Evolutionary conservation across 1,284 basidiomycete species (phyloP), one percentile per base, ranked within the genome.

Genomic region (Phlebopus sp.): DNA sequence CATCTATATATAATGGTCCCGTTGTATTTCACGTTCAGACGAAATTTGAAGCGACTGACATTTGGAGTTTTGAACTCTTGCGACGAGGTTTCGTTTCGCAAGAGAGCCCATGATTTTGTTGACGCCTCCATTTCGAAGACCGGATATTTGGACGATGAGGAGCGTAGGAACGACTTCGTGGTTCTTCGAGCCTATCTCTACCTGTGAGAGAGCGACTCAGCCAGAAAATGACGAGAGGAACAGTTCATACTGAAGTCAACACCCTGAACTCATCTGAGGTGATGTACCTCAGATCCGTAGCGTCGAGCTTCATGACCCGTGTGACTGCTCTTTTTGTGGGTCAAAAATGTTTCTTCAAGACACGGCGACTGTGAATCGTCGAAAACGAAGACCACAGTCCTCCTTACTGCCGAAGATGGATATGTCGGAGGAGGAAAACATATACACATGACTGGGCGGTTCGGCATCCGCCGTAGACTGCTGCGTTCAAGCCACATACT

Each of bases 141-240:
- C 90, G 8, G 94, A 94, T 40, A 99, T 89, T 68, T 96, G 91
- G 3, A 90, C 87, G 56, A 98, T 92, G 50, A 98, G 80, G 0
- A 80, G 67, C 0, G 91, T 86, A 1, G 96, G 96, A 2, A 99
- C 95, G 37, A 97, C 81, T 69, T 98, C 90, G 65, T 99, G 96
- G 63, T 98, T 98, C 73, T 97, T 97, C 4, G 92, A 97, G 30
- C 96, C 97, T 79, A 97, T 94, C 73, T 99, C 96, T 35, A 90
- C 88, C 92, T 96, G 64, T 31, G 39, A 31, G 15, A 36, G 29
- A 21, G 18, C 17, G 19, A 17, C 17, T 37, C 29, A 31, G 41
- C 42, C 21, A 23, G 18, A 38, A 34, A 5, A n/a, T 5, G 46
- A 2, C 43, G 39, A 46, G 42, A 50, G 29, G 6, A 39, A 46